A percentile compares a stretch with the other conserved stretches of the same genome.
Conservation (phyloP, 2,329 filamentous ascomycete genomes). For the Xylariaceae sp. region DNA sequence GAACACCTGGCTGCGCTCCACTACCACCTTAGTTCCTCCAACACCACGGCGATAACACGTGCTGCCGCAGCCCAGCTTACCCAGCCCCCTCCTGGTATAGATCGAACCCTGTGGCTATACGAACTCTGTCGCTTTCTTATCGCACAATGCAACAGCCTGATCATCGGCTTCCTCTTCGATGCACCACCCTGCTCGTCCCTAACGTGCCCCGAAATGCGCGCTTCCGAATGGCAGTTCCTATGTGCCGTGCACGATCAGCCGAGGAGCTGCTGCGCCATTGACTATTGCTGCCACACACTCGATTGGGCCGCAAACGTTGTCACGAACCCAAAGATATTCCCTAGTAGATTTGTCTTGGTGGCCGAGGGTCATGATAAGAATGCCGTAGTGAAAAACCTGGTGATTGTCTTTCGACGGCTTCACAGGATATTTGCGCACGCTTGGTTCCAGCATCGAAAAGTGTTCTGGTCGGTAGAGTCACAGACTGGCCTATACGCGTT, state of each 20-base stretch:
- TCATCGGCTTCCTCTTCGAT: conserved; percentile 90
- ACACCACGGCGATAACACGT: conserved; percentile 67
- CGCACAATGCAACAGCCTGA: conserved; percentile 86
- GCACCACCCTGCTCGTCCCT: conserved; percentile 77
- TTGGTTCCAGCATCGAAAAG: conserved; percentile 93
- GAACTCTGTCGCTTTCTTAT: conserved; percentile 95
- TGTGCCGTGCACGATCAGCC: conserved; percentile 96
- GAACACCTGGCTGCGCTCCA: conserved; percentile 94
- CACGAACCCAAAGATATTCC: conserved; percentile 91
- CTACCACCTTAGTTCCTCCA: conserved; percentile 66
- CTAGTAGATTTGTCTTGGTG: conserved; percentile 65
- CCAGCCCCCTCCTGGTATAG: conserved; percentile 72
- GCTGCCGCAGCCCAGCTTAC: conserved; percentile 70
- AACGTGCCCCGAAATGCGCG: conserved; percentile 97
- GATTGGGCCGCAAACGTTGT: conserved; percentile 96
- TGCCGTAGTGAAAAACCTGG: conserved; percentile 71
- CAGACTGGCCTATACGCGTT: conserved; percentile 91
- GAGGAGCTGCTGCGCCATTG: conserved; percentile 95
- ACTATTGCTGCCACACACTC: conserved; percentile 97
- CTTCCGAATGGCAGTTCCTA: conserved; percentile 97
- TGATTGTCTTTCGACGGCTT: conserved; percentile 89
- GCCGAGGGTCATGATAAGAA: conserved; percentile 54
- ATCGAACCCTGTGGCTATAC: conserved; percentile 91
- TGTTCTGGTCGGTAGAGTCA: conserved; percentile 91
- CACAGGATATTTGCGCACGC: conserved; percentile 98